Percentiles rank a stretch among this genome's conserved stretches.
These are phyloP conservation scores for Phytophthora palmivora DNA, from an alignment of 352 stramenopile genomes.

Conservation along the genomic window DNA sequence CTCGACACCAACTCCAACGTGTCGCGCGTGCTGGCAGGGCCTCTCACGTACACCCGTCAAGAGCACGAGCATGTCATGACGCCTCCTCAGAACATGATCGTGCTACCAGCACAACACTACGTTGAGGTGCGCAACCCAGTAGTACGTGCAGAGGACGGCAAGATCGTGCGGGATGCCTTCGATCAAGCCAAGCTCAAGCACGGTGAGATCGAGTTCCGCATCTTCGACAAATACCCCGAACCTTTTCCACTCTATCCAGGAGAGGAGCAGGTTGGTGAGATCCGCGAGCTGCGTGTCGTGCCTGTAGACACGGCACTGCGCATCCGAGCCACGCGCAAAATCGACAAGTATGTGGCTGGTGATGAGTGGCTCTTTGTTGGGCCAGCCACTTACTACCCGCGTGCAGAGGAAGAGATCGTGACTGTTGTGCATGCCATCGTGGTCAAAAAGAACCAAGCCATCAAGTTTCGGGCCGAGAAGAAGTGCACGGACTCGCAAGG, in stretches of 20 bases:
- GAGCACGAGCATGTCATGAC: slow-evolving; percentile 82
- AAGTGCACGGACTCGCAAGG: slow-evolving; percentile 78
- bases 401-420: slow-evolving; percentile 77
- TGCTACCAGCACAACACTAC: slow-evolving; percentile 79
- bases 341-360: slow-evolving; percentile 59
- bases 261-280: slow-evolving; percentile 63
- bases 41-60: slow-evolving; percentile 82
- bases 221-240: slow-evolving; percentile 79
- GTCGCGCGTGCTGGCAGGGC: slow-evolving; percentile 75
- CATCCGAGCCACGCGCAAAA: slow-evolving; percentile 67
- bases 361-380: slow-evolving; percentile 85
- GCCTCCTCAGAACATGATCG: slow-evolving; percentile 73
- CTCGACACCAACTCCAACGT: slow-evolving; percentile 90
- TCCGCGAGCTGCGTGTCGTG: slow-evolving; percentile 68
- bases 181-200: slow-evolving; percentile 82
- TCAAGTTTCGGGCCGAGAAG: slow-evolving; percentile 85
- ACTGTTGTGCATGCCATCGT: slow-evolving; percentile 60
- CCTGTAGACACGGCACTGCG: slow-evolving; percentile 67
- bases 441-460: slow-evolving; percentile 81
- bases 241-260: slow-evolving; percentile 80
- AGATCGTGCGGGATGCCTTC: slow-evolving; percentile 70
- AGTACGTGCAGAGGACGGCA: slow-evolving; percentile 49
- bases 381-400: slow-evolving; percentile 76
- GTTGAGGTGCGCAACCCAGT: slow-evolving; percentile 81
- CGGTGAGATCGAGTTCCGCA: slow-evolving; percentile 79